Conservation (phyloP, 371 early-diverging fungal genomes). For the Umbelopsis sp. region DNA sequence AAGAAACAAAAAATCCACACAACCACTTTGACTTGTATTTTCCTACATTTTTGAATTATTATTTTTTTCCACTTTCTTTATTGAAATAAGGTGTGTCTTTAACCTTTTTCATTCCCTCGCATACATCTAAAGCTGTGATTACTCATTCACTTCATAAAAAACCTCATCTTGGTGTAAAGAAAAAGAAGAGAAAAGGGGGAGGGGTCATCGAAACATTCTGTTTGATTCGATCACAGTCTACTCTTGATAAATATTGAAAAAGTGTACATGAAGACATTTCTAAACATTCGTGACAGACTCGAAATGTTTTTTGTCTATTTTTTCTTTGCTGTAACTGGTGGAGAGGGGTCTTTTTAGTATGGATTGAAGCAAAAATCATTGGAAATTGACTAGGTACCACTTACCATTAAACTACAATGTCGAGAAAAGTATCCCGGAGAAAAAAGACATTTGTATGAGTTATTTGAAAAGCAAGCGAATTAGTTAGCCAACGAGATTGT, state of each 20-base stretch:
- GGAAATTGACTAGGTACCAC: not conserved
- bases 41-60: not conserved
- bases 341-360: not conserved
- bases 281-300: not conserved
- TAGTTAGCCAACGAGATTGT: not conserved
- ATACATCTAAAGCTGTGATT: slow-evolving; percentile 9
- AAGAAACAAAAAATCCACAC: not conserved
- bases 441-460: too few relatives aligned
- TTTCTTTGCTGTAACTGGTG: slow-evolving; percentile 11
- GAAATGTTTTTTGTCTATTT: not conserved
- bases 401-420: slow-evolving; percentile 5
- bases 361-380: not conserved
- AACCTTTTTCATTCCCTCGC: not conserved
- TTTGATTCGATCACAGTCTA: not conserved
- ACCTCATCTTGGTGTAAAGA: slow-evolving; percentile 14
- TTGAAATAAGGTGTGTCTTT: not conserved
- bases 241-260: not conserved
- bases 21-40: not conserved
- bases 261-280: slow-evolving; percentile 12
- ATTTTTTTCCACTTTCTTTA: not conserved
- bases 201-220: not conserved
- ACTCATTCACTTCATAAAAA: slow-evolving; percentile 14
- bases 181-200: too few relatives aligned
- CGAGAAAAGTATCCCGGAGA: not conserved
- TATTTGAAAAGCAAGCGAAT: not conserved